Percentiles rank a stretch among this genome's conserved stretches.
Evolutionary conservation across 805 yeast species (phyloP).

Genomic region (Isabelozyma pseudorhagii): DNA sequence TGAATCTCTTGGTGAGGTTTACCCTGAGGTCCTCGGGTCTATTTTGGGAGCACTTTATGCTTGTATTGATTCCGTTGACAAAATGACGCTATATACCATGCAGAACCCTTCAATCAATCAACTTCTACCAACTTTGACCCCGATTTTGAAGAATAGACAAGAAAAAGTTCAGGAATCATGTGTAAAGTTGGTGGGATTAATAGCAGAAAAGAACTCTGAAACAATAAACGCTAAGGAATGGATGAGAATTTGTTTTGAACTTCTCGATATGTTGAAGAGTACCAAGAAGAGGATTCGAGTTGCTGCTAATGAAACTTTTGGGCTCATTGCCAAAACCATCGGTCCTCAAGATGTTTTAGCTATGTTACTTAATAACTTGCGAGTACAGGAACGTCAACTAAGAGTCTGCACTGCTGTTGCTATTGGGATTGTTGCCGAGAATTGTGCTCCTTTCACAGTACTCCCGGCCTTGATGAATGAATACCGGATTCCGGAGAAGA

Average conservation of each 20-base stretch:
- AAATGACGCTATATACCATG: conserved; percentile 50
- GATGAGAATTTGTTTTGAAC: conserved; percentile 93
- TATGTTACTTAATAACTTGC: conserved; percentile 75
- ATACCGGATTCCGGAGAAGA: conserved; percentile 84
- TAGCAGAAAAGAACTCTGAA: conserved; percentile 79
- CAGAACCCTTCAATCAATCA: conserved; percentile 73
- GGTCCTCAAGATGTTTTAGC: conserved; percentile 95
- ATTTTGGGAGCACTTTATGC: conserved; percentile 67
- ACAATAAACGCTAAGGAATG: conserved; percentile 89
- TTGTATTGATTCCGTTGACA: conserved; percentile 59
- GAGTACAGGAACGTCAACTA: conserved; percentile 92
- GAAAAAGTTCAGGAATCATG: conserved; percentile 87
- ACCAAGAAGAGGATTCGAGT: conserved; percentile 71
- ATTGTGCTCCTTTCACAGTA: conserved; percentile 89
- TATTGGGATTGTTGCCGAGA: conserved; percentile 92
- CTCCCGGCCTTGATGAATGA: conserved; percentile 95
- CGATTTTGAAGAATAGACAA: conserved; percentile 84
- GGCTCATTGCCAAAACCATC: conserved; percentile 82
- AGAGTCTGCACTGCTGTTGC: conserved; percentile 98
- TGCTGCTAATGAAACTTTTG: conserved; percentile 89
- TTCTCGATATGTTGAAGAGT: conserved; percentile 84
- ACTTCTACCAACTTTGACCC: conserved; percentile 82
- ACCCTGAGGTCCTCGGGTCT: conserved; percentile 90
- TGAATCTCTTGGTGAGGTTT: conserved; percentile 92
- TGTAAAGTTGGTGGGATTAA: conserved; percentile 73